Evolutionary conservation across 2,329 filamentous ascomycete species (phyloP), one percentile per base, ranked within the genome.

Genomic region (Aspergillus proliferans): DNA sequence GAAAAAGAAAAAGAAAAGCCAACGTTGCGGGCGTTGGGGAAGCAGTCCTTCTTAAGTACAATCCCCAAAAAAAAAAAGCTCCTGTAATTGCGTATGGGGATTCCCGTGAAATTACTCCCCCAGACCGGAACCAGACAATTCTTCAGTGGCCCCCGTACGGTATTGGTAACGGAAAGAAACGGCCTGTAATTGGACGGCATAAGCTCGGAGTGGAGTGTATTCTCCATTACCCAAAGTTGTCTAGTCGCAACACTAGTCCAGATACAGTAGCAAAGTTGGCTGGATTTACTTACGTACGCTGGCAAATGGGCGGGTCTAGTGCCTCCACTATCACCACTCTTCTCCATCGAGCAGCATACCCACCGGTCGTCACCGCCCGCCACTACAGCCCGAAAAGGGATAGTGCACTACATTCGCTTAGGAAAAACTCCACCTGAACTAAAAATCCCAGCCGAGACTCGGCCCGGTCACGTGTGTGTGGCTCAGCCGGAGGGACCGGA

Each of bases 81-180:
- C 1, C 34, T n/a, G 34, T 18, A 30, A 30, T 30, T 30, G 26
- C 26, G 34, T 38, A 38, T 38, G n/a, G 34, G 34, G 18, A 15
- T 38, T 38, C 18, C 34, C 34, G 34, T 38, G 26, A 30, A 30
- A 30, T 58, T 58, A 54, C 56, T 63, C 59, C 61, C 59, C 62
- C 62, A 61, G 60, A 63, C 59, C 51, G 52, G 48, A 47, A 51
- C 52, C 54, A 46, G 41, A 26, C 41, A 26, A 14, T 40, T 40
- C 18, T 40, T 40, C 34, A 38, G 34, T 30, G 26, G 34, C 34
- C 14, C 34, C 14, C 34, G 14, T 36, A 18, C 34, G 26, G 34
- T 38, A n/a, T n/a, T 19, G 26, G 34, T 38, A 38, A 15, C 34
- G 34, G n/a, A 15, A 38, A 38, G 15, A 8, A 8, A n/a, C 8